Percentiles rank a stretch among this genome's conserved stretches.
Evolutionary conservation across 192 early-diverging fungal genomes (phyloP).

Genomic region (Umbelopsis sp.): DNA sequence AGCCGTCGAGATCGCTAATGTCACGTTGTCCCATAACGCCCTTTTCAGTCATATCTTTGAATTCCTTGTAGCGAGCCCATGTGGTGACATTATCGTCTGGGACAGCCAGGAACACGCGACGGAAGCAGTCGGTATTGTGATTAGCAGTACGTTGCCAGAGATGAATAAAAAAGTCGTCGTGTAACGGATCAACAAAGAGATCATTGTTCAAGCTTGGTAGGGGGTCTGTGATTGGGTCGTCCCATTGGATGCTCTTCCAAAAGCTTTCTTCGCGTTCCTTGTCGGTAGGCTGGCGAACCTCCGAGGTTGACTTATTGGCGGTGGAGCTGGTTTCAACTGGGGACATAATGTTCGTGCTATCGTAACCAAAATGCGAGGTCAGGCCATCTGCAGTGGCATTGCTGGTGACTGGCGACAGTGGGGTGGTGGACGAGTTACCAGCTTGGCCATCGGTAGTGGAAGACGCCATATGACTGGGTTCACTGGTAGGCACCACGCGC

Average conservation of each 20-base stretch:
- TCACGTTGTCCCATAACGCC: not conserved
- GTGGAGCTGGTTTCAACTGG: not conserved
- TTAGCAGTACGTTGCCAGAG: slow-evolving; percentile 65
- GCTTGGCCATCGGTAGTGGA: not conserved
- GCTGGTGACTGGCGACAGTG: not conserved
- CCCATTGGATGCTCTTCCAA: slow-evolving; percentile 9
- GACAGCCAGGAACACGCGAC: slow-evolving; percentile 75
- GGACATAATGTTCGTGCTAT: not conserved
- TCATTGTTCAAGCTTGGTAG: not conserved
- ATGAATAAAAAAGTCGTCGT: slow-evolving; percentile 57
- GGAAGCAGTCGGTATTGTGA: slow-evolving; percentile 63
- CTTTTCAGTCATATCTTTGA: slow-evolving; percentile 34
- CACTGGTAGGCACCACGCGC: not conserved
- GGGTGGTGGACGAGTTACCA: not conserved
- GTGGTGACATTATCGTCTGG: slow-evolving; percentile 78
- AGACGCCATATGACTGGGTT: not conserved
- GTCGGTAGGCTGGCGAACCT: not conserved
- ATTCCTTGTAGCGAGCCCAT: slow-evolving; percentile 55
- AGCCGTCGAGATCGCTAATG: not conserved
- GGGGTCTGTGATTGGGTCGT: not conserved
- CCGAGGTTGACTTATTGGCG: not conserved
- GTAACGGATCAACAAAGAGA: slow-evolving; percentile 65
- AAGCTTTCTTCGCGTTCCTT: slow-evolving; percentile 3
- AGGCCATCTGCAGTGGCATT: slow-evolving; percentile 5
- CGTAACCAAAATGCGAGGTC: not conserved